Evolutionary conservation across 768 basidiomycete species (phyloP).

Genomic region (Termitomyces sp.): DNA sequence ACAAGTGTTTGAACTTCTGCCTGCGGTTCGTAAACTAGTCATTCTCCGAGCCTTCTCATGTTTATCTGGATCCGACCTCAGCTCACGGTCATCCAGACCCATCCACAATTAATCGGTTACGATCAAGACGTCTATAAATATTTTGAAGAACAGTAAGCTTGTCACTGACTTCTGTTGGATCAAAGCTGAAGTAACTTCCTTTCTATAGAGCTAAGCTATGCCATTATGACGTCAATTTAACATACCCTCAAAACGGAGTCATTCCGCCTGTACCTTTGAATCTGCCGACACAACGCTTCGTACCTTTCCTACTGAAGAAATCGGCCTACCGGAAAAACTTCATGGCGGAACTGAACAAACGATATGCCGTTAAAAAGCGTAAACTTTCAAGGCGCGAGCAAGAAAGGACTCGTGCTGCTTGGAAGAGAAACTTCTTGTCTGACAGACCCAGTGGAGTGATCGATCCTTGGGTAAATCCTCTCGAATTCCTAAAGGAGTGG

Average conservation of each 20-base stretch:
- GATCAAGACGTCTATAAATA: constrained; percentile 60
- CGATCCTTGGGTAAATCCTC: constrained; percentile 40
- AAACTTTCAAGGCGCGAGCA: constrained; percentile 18
- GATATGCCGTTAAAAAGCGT: constrained; percentile 17
- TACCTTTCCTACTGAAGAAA: constrained; percentile 22
- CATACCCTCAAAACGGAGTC: constrained; percentile 56
- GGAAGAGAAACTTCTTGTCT: constrained; percentile 43
- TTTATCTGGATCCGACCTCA: constrained; percentile 15
- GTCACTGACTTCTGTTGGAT: background rate
- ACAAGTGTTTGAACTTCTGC: constrained; percentile 44
- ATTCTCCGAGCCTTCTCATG: background rate
- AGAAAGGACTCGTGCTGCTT: constrained; percentile 19
- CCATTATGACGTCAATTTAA: constrained; percentile 59
- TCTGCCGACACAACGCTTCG: constrained; percentile 27
- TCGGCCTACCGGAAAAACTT: constrained; percentile 13
- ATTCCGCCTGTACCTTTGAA: constrained; percentile 39
- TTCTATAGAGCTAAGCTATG: constrained; percentile 50
- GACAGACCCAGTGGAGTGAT: constrained; percentile 48
- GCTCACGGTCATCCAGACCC: constrained; percentile 60
- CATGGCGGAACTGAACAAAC: constrained; percentile 15
- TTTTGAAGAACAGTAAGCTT: constrained; percentile 62
- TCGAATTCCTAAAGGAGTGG: background rate
- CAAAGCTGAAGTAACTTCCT: background rate
- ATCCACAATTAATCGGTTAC: constrained; percentile 73
- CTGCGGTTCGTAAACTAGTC: constrained; percentile 38